These are phyloP conservation scores for Saposhnikovia divaricata DNA, from an alignment of 129 eudicot species.

Conservation along the genomic window DNA sequence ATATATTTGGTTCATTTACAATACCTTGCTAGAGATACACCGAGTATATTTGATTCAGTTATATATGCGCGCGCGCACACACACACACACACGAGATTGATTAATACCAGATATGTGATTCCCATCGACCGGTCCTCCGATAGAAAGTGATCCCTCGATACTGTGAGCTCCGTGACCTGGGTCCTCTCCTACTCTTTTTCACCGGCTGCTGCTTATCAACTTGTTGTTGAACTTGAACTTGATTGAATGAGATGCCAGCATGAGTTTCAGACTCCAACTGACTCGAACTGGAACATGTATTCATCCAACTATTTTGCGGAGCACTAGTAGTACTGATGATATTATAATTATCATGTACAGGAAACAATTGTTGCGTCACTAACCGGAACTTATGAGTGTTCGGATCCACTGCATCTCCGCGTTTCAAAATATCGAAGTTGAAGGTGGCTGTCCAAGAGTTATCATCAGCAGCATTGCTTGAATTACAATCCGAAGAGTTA, in stretches of 20 bases:
- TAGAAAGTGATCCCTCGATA: slow-evolving; percentile 81
- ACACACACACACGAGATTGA: too few species aligned
- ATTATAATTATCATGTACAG: slow-evolving; percentile 13
- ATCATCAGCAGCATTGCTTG: slow-evolving; percentile 33
- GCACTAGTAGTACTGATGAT: neutral
- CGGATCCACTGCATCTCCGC: slow-evolving; percentile 13
- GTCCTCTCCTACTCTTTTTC: slow-evolving; percentile 70
- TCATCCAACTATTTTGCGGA: neutral
- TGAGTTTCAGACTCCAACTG: neutral
- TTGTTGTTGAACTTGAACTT: slow-evolving; percentile 20
- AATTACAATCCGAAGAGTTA: slow-evolving; percentile 26
- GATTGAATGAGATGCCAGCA: slow-evolving; percentile 17
- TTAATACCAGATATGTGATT: slow-evolving; percentile 70
- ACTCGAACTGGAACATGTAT: neutral
- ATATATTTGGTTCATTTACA: neutral
- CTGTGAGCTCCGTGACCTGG: slow-evolving; percentile 80
- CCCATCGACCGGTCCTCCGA: slow-evolving; percentile 82
- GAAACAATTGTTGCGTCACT: slow-evolving; percentile 63
- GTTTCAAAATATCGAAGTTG: slow-evolving; percentile 42
- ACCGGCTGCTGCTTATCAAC: slow-evolving; percentile 11
- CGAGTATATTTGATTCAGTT: too few species aligned
- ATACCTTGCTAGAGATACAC: too few species aligned
- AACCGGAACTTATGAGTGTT: slow-evolving; percentile 25
- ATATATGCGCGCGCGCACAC: too few species aligned
- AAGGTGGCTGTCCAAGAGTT: slow-evolving; percentile 27